Evolutionary conservation across 2,329 filamentous ascomycete species (phyloP).

Genomic region (Microdochium trichocladiopsis): DNA sequence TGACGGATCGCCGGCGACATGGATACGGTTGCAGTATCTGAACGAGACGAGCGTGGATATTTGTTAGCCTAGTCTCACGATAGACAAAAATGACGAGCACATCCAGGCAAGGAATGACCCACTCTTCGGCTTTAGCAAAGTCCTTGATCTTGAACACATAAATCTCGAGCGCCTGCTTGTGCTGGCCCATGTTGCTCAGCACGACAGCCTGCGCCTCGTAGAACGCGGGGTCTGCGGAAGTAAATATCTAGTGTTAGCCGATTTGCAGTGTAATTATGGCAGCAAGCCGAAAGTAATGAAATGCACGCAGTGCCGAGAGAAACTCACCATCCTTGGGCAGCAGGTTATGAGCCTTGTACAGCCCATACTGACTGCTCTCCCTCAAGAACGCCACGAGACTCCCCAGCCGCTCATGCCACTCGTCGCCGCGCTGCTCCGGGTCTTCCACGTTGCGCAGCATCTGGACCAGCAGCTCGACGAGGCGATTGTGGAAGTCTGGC

Average conservation of each 20-base stretch:
- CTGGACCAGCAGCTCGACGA: slow-evolving; percentile 59
- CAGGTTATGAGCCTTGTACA: slow-evolving; percentile 67
- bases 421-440: slow-evolving; percentile 30
- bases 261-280: neutral
- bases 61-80: too few species aligned
- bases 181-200: slow-evolving; percentile 88
- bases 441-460: slow-evolving; percentile 1
- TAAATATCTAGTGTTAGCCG: neutral
- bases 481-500: slow-evolving; percentile 78
- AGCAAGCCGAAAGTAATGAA: too few species aligned
- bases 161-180: slow-evolving; percentile 93
- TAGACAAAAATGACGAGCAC: slow-evolving; percentile 4
- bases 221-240: slow-evolving; percentile 63
- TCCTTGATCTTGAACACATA: slow-evolving; percentile 93
- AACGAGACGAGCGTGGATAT: too few species aligned
- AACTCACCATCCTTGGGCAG: slow-evolving; percentile 71
- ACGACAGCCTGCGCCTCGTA: slow-evolving; percentile 88
- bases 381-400: slow-evolving; percentile 70
- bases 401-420: slow-evolving; percentile 52
- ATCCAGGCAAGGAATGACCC: slow-evolving; percentile 25
- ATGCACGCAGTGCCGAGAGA: too few species aligned
- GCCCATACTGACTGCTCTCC: slow-evolving; percentile 73
- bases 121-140: slow-evolving; percentile 89
- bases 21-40: slow-evolving; percentile 83
- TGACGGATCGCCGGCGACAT: slow-evolving; percentile 46